phyloP scores from a whole-genome alignment of 306 rosid species.

The Lablab purpureus region DNA sequence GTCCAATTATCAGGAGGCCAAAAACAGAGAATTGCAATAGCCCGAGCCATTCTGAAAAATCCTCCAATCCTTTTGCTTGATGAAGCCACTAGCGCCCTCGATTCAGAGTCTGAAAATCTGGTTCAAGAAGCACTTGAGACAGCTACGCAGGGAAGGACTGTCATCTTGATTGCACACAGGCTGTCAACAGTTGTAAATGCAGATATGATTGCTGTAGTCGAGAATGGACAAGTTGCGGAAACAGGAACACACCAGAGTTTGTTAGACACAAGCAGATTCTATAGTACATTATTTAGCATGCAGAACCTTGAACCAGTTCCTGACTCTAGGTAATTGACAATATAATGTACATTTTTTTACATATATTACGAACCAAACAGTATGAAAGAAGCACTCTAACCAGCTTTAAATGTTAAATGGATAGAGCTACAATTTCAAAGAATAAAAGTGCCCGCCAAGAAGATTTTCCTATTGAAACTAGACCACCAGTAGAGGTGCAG shows the following conservation, averaged over 20 bases:
- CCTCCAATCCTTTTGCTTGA: slow-evolving; percentile 87
- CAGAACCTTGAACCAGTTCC: slow-evolving; percentile 71
- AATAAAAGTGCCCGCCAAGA: slow-evolving; percentile 53
- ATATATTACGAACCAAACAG: not conserved
- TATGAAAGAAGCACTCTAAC: slow-evolving; percentile 37
- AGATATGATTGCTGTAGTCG: slow-evolving; percentile 79
- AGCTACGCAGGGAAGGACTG: slow-evolving; percentile 84
- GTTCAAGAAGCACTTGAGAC: slow-evolving; percentile 90
- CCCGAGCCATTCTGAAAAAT: slow-evolving; percentile 86
- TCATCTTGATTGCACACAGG: slow-evolving; percentile 83
- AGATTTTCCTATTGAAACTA: slow-evolving; percentile 51
- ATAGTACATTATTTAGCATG: slow-evolving; percentile 64
- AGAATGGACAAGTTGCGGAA: slow-evolving; percentile 73
- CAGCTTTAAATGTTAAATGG: slow-evolving; percentile 45
- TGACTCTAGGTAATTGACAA: slow-evolving; percentile 57
- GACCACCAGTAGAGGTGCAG: slow-evolving; percentile 41
- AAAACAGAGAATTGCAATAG: slow-evolving; percentile 89
- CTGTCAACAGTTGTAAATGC: slow-evolving; percentile 84
- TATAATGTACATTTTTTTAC: slow-evolving; percentile 15
- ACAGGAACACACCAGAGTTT: slow-evolving; percentile 79
- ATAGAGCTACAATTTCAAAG: slow-evolving; percentile 56
- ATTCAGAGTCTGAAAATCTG: slow-evolving; percentile 80
- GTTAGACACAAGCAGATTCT: slow-evolving; percentile 71
- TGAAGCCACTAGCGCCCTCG: slow-evolving; percentile 96
- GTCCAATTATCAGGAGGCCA: slow-evolving; percentile 92